Evolutionary conservation across 257 asterid species (phyloP), one percentile per base, ranked within the genome.

Genomic region (Solanum virginianum): DNA sequence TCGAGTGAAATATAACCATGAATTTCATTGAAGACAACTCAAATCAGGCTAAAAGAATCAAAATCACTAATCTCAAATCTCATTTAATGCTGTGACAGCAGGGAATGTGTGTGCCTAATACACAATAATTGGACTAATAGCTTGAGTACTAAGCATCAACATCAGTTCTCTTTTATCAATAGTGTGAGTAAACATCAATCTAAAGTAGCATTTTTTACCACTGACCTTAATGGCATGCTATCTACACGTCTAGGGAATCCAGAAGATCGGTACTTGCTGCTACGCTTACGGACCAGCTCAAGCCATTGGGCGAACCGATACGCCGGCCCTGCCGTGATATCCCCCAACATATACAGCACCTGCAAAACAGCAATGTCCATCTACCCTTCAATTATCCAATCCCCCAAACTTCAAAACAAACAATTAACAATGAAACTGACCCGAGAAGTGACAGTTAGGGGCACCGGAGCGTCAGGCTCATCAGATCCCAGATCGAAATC

Each of bases 321-420:
- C 26, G 98, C 98, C 29, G 99, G 97, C 84, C 97, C 98, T 17
- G 98, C 94, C 16, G 98, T 92, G 71, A 97, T 95, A 83, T 97
- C 99, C 87, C 99, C 99, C 90, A 96, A 90, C 99, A 95, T 94
- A 90, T 91, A 97, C 95, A 95, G 88, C 83, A 95, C 99, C 99
- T 97, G 94, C 91, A 85, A 71, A 84, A 32, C 16, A 68, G 80
- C 80, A 72, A 72, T n/a, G 18, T 75, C 43, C 81, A 60, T 60
- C 68, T 32, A 79, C 4, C 65, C 82, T 24, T 79, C 49, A 79
- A 16, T 77, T 51, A 24, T 51, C 11, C 83, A 51, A 77, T 77
- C 65, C 15, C 81, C 65, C 5, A 49, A 49, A 70, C 80, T 70
- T 68, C 75, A 68, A 68, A 20, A 45, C 41, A 11, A 43, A 49